A percentile compares a stretch with the other conserved stretches of the same genome.
Conservation (phyloP, 78 protist genomes). For the Dictyostelium intermedium region DNA sequence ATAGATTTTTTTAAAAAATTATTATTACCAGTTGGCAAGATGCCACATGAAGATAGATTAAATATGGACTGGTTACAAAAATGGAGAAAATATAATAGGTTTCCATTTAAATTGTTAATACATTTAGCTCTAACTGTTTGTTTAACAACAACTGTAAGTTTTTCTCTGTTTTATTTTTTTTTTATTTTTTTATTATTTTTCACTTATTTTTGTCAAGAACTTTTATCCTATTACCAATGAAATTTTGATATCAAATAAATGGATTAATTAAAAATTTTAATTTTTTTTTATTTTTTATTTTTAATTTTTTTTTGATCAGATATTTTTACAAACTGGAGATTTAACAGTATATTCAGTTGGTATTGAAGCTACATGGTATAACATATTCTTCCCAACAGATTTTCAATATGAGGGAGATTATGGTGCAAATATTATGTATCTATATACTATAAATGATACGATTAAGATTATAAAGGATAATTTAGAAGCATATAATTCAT, state of each 20-base stretch:
- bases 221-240: too few species aligned
- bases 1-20: not conserved
- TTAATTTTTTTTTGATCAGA: not conserved
- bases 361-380: conserved; percentile 61
- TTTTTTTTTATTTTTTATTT: not conserved
- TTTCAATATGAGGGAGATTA: conserved; percentile 54
- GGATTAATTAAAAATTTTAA: too few species aligned
- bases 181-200: not conserved
- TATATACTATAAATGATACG: conserved; percentile 47
- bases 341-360: conserved; percentile 46
- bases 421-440: conserved; percentile 40
- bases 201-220: not conserved
- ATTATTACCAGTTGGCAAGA: conserved; percentile 66
- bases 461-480: not conserved
- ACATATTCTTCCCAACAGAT: conserved; percentile 56
- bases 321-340: conserved; percentile 73
- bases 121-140: conserved; percentile 58
- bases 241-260: too few species aligned
- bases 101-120: conserved; percentile 59
- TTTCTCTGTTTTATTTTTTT: too few species aligned
- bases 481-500: conserved; percentile 39
- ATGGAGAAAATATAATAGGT: conserved; percentile 75
- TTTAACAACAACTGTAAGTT: conserved; percentile 58
- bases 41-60: conserved; percentile 76
- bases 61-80: conserved; percentile 78